Evolutionary conservation across 352 stramenopile species (phyloP), one percentile per base, ranked within the genome.

Genomic region (Globisporangium cylindrosporum): DNA sequence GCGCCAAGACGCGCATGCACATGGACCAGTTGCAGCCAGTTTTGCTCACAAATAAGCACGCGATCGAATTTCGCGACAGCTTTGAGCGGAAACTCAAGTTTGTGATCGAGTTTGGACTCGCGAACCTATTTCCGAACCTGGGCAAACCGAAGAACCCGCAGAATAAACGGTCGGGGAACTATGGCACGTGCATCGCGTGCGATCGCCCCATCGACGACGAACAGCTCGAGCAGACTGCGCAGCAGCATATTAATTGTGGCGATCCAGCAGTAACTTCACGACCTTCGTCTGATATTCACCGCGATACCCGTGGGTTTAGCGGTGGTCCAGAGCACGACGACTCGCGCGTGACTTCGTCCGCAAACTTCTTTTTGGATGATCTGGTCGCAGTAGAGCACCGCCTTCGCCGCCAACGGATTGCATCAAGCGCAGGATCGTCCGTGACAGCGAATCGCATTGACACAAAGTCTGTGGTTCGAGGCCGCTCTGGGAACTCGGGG

Each of bases 121-220:
- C 81, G 9, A 89, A 91, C 32, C 61, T 91, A 4, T 91, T 91
- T 48, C 79, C 82, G 0, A 91, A 88, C 55, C 49, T 68, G 0
- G 80, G 77, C 1, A 71, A 75, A 22, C 72, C 75, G 2, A 74
- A 69, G 24, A 74, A 81, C 25, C 69, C 79, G 1, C 65, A 71
- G 9, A 71, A 41, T 49, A 78, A 74, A 25, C 55, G 76, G 9
- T 57, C 69, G 3, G 69, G 72, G 0, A 62, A 78, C n/a, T 65
- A 80, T 7, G 79, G 80, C 0, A 89, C 82, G 4, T 91, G 82
- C 54, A 89, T 91, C 22, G 82, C 82, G 0, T 91, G 82, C 22
- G 79, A 91, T 36, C 80, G 82, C 0, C 82, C 82, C 18, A 75
- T 91, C 8, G 79, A 89, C 27, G 69, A 74, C 22, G 66, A 79